phyloP scores from a whole-genome alignment of 2,329 filamentous ascomycete species.

The Trichoderma asperellum region DNA sequence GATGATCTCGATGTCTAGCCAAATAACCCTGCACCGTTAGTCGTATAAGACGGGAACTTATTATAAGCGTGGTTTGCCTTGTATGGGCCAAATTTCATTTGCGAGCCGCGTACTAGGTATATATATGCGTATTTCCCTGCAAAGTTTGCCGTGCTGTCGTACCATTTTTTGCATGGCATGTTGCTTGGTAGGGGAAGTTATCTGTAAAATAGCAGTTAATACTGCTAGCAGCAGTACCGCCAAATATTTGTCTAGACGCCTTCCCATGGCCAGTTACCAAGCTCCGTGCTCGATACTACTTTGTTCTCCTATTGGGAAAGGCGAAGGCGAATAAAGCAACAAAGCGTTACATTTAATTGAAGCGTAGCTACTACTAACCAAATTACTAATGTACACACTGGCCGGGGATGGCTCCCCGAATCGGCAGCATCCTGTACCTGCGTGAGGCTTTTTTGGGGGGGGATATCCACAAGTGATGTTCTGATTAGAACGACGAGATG shows the following conservation, averaged over 20 bases:
- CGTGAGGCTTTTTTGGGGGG: neutral
- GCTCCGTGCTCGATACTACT: neutral
- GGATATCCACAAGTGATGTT: neutral
- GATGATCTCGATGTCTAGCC: conserved; percentile 4
- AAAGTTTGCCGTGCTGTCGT: too few species aligned
- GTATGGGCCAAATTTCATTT: neutral
- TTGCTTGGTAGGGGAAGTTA: neutral
- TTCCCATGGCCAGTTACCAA: neutral
- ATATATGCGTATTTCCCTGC: too few species aligned
- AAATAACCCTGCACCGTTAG: neutral
- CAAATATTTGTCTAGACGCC: neutral
- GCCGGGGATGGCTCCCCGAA: neutral
- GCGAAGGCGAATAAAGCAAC: neutral
- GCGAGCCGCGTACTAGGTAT: too few species aligned
- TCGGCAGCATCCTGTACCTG: conserved; percentile 15
- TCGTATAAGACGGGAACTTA: neutral
- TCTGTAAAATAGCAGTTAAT: neutral
- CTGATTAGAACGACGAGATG: neutral
- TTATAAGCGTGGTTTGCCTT: neutral
- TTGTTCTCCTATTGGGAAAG: neutral
- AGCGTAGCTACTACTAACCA: neutral
- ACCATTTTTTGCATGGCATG: too few species aligned
- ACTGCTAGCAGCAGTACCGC: too few species aligned
- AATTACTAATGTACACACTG: neutral
- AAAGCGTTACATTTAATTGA: neutral